Percentiles rank a stretch among this genome's conserved stretches.
phyloP scores from a whole-genome alignment of 2,329 filamentous ascomycete species.

The Annulohypoxylon truncatum region DNA sequence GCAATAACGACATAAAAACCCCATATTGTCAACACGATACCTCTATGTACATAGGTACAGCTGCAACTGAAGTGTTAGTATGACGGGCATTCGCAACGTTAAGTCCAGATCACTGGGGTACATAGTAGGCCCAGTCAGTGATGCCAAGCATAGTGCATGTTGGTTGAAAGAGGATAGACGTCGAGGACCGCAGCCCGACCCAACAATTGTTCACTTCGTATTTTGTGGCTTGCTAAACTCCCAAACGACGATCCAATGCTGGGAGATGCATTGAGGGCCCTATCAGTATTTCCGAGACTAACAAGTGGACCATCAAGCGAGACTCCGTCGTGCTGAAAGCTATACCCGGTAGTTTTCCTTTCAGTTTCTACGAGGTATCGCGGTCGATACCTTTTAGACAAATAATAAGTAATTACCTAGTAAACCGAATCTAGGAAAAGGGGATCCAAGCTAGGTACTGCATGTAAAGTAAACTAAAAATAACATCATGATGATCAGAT shows the following conservation, averaged over 20 bases:
- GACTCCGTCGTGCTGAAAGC: not conserved
- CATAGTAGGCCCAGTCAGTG: not conserved
- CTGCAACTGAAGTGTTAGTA: not conserved
- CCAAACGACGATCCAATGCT: no score
- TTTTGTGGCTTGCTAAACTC: not conserved
- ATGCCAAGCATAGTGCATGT: not conserved
- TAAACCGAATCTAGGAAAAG: not conserved
- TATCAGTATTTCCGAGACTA: not conserved
- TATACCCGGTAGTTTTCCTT: not conserved
- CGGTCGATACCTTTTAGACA: not conserved
- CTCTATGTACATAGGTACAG: not conserved
- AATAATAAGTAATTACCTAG: no score
- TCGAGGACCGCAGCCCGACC: not conserved
- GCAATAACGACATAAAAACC: no score
- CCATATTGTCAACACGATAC: no score
- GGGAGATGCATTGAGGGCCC: not conserved
- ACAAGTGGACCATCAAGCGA: not conserved
- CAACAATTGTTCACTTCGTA: not conserved
- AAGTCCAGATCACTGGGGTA: not conserved
- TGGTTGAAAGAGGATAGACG: not conserved
- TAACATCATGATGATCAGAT: conserved; percentile 23
- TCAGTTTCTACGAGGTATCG: not conserved
- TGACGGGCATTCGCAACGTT: not conserved
- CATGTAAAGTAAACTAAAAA: conserved; percentile 6
- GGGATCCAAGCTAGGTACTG: not conserved